Evolutionary conservation across 2,329 filamentous ascomycete genomes (phyloP).

Genomic region (Neophaeococcomyces mojaviensis): DNA sequence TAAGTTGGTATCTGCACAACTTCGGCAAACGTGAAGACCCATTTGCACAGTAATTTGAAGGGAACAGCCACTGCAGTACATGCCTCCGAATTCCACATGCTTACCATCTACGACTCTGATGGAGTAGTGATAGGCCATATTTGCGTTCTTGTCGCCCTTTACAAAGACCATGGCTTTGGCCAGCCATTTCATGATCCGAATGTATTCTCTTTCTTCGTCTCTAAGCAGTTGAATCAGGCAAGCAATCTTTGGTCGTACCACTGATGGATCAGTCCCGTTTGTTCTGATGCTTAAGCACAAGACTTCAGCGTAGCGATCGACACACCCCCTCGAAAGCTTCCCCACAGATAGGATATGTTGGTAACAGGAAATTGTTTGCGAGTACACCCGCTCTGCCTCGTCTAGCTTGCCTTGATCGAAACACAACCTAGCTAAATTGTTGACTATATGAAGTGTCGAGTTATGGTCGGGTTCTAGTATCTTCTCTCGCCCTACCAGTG

Average conservation of each 20-base stretch:
- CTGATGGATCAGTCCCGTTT: no score
- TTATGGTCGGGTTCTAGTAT: conserved; percentile 11
- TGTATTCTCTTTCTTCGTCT: no score
- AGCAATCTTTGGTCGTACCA: no score
- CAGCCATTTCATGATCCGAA: no score
- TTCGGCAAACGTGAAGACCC: neutral
- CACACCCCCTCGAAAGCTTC: no score
- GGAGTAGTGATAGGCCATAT: neutral
- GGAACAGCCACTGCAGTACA: neutral
- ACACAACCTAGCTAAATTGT: conserved; percentile 24
- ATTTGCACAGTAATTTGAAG: neutral
- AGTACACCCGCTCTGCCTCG: conserved; percentile 24
- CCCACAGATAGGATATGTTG: no score
- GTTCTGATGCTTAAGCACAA: no score
- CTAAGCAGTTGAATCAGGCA: no score
- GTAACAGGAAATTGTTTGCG: no score
- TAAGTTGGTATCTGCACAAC: neutral
- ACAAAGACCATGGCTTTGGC: neutral
- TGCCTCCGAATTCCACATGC: neutral
- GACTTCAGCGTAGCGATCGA: no score
- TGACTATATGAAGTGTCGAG: conserved; percentile 23
- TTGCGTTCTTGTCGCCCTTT: neutral
- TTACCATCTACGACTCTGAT: neutral
- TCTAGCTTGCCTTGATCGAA: no score
- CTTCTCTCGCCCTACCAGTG: conserved; percentile 12